These are phyloP conservation scores for Fusarium hainanense DNA, from an alignment of 2,329 filamentous ascomycete genomes.

Conservation along the genomic window DNA sequence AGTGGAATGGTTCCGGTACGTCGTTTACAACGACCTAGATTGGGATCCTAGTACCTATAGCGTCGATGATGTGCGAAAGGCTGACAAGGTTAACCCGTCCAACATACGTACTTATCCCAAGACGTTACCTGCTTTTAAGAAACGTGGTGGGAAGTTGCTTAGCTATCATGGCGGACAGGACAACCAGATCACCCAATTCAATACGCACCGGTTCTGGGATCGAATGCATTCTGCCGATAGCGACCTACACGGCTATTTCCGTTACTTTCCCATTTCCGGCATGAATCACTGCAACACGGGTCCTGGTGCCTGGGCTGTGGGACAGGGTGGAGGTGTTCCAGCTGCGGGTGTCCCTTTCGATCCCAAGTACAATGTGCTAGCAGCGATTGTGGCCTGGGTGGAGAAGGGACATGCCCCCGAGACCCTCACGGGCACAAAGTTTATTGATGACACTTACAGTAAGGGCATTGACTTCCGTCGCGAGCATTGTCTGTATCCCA, in stretches of 20 bases:
- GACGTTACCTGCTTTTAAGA: conserved; percentile 15
- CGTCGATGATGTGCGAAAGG: not conserved
- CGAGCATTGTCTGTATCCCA: conserved; percentile 22
- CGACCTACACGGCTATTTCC: conserved; percentile 60
- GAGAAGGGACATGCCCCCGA: conserved; percentile 57
- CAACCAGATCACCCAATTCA: conserved; percentile 34
- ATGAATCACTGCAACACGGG: conserved; percentile 61
- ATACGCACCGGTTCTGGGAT: conserved; percentile 42
- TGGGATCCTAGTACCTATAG: conserved; percentile 25
- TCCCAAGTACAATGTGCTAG: conserved; percentile 57
- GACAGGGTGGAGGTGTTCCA: conserved; percentile 36
- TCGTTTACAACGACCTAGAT: conserved; percentile 2
- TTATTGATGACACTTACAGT: not conserved
- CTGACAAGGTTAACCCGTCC: conserved; percentile 18
- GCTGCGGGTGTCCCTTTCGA: conserved; percentile 40
- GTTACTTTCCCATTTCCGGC: conserved; percentile 64
- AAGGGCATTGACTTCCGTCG: conserved; percentile 21
- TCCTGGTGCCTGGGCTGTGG: conserved; percentile 55
- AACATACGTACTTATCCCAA: conserved; percentile 16
- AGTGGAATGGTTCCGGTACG: conserved; percentile 26
- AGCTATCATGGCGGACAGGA: conserved; percentile 30
- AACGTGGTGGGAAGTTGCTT: conserved; percentile 17
- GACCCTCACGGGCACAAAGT: conserved; percentile 52
- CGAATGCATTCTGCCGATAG: conserved; percentile 39
- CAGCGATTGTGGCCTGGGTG: conserved; percentile 62